Evolutionary conservation across 2,329 filamentous ascomycete species (phyloP).

Genomic region (Zasmidium citrigriseum): DNA sequence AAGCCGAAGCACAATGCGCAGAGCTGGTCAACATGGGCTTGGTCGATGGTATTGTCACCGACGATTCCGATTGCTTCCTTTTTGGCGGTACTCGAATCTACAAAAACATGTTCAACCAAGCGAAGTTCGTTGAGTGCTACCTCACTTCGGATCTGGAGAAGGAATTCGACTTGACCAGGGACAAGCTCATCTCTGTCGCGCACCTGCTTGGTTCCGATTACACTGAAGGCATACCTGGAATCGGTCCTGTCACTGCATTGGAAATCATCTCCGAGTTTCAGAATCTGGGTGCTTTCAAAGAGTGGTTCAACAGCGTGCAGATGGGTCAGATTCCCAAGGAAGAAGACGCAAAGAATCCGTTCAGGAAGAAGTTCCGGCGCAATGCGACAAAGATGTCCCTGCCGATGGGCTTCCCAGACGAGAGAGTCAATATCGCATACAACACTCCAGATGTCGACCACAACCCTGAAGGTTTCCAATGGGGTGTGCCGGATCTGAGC

Average conservation of each 20-base stretch:
- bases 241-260: conserved; percentile 91
- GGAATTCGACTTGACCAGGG: conserved; percentile 83
- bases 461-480: conserved; percentile 78
- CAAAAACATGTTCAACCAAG: conserved; percentile 99
- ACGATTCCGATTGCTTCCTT: conserved; percentile 94
- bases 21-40: conserved; percentile 82
- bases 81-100: conserved; percentile 96
- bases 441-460: conserved; percentile 81
- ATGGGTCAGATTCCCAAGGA: conserved; percentile 61
- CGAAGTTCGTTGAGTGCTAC: conserved; percentile 98
- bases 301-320: conserved; percentile 87
- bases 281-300: conserved; percentile 71
- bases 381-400: conserved; percentile 86
- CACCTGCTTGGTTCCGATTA: conserved; percentile 94
- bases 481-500: conserved; percentile 92
- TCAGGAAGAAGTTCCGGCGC: conserved; percentile 84
- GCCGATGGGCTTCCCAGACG: conserved; percentile 74
- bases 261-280: conserved; percentile 93
- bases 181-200: conserved; percentile 84
- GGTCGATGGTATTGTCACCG: conserved; percentile 96
- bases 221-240: conserved; percentile 84
- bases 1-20: conserved; percentile 96
- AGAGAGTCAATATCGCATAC: conserved; percentile 80
- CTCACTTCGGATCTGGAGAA: conserved; percentile 79
- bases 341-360: conserved; percentile 58